Base-by-base conservation (phyloP, 495 filamentous ascomycete species). In the Astrothelium subdiscretum region DNA sequence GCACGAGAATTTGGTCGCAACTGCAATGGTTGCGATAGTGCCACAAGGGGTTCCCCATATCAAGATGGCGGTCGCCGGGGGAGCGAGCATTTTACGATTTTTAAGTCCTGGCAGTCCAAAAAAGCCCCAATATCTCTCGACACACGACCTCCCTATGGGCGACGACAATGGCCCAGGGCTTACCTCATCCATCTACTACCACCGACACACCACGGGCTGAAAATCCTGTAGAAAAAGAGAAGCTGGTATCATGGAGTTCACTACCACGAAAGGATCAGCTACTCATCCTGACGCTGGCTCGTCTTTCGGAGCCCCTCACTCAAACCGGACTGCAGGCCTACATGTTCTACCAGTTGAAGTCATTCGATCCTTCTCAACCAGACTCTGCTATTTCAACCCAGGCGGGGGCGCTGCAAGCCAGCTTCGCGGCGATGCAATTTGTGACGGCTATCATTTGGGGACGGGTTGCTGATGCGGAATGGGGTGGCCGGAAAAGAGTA, bases 371-470 rank as follows among this genome's bases (percentile, higher is more conserved):
- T 22, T 69, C 68, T 6, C 60, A 67, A n/a, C 59, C 75, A 24
- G 68, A 73, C 67, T 69, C 72, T 11, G 70, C 68, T 3, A 89
- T 94, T 63, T 83, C 90, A 8, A 82, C 80, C 26, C 90, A 92
- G 66, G 89, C 87, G 2, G 90, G 90, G 57, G 79, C 92, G 32
- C 77, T 95, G 44, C 85, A 89, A 65, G 88, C 86, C 35, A 83
- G 83, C 63, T 95, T 94, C 70, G 89, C 89, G 0, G 87, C 85
- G 5, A 87, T 88, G 6, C 90, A 95, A 75, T 91, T 91, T 71
- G 77, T 89, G 29, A 92, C 90, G 0, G 88, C 87, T n/a, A 89
- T 95, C 71, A 70, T 89, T 26, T 94, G 90, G 90, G 90, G 90
- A 3, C 80, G 87, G 0, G 74, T 87, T 31, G 87, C 89, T 2